Conservation (phyloP, 192 early-diverging fungal genomes). For the Backusella australiensis region DNA sequence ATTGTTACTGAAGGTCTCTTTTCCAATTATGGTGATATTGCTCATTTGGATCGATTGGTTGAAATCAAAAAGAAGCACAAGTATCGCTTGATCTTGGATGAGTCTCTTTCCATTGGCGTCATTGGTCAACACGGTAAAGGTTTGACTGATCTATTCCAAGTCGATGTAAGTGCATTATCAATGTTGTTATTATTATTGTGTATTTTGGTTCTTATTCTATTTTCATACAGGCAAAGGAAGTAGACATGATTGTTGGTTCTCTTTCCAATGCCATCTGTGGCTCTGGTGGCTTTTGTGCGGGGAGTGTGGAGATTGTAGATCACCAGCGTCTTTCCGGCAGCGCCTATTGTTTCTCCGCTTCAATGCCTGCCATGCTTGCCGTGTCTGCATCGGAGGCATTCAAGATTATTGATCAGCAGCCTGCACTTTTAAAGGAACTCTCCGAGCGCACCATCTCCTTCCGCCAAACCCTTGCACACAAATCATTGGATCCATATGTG, state of each 20-base stretch:
- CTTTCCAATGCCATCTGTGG: constrained; percentile 77
- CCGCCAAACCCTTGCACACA: constrained; percentile 35
- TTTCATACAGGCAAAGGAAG: constrained; percentile 51
- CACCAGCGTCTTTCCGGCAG: constrained; percentile 89
- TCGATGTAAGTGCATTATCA: constrained; percentile 45
- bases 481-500: constrained; percentile 23
- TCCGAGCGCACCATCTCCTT: constrained; percentile 63
- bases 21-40: constrained; percentile 84
- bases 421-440: constrained; percentile 49
- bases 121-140: constrained; percentile 87
- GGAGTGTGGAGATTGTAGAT: constrained; percentile 81
- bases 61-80: constrained; percentile 94
- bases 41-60: constrained; percentile 75
- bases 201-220: not conserved
- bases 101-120: constrained; percentile 86
- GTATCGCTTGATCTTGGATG: constrained; percentile 94
- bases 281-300: constrained; percentile 92
- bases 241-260: constrained; percentile 89
- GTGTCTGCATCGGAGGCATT: constrained; percentile 87
- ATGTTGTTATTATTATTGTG: not conserved
- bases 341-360: constrained; percentile 92
- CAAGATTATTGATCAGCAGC: constrained; percentile 52
- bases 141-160: constrained; percentile 77
- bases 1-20: constrained; percentile 94
- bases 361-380: constrained; percentile 90